Conservation (phyloP, 805 yeast genomes). For the Kluyveromyces siamensis region DNA sequence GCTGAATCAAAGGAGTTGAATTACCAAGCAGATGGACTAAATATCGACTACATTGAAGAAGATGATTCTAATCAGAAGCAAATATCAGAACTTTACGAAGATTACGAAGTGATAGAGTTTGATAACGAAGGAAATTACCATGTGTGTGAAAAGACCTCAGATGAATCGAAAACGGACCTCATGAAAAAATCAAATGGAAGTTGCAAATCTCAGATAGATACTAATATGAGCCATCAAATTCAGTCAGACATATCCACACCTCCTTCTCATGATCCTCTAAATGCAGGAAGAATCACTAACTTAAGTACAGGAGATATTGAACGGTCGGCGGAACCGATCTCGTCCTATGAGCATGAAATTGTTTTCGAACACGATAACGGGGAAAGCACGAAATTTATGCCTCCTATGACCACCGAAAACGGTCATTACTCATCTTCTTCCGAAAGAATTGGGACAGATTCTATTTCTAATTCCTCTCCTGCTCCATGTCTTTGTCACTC, state of each 20-base stretch:
- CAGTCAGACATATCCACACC: neutral
- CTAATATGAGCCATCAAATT: too few species aligned
- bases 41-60: neutral
- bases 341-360: constrained; percentile 1
- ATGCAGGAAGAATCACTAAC: neutral
- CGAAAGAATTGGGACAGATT: neutral
- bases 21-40: neutral
- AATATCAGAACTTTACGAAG: constrained; percentile 1
- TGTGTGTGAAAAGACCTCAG: neutral
- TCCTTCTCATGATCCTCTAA: neutral
- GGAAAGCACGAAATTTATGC: neutral
- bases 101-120: constrained; percentile 8
- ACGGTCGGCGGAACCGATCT: neutral
- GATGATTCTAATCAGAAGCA: neutral
- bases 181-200: neutral
- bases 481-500: neutral
- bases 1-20: neutral
- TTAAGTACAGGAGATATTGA: neutral
- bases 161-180: neutral
- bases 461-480: neutral
- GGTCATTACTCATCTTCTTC: neutral
- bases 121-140: constrained; percentile 12
- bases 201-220: neutral
- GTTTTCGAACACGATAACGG: constrained; percentile 3
- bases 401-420: neutral